Base-by-base conservation (phyloP, 768 basidiomycete species). In the Tulasnella sp. region DNA sequence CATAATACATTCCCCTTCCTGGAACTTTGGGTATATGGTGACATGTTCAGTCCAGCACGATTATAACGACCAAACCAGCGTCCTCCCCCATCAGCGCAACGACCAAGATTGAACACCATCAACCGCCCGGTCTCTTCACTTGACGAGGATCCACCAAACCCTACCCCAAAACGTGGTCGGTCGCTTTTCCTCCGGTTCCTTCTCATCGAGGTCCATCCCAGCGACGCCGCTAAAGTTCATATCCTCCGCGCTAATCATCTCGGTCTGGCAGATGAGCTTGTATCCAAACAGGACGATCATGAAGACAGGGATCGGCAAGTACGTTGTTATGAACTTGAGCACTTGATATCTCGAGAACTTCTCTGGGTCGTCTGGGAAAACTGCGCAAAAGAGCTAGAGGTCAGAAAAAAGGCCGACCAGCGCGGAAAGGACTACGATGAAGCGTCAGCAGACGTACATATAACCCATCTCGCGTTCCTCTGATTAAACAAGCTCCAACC, bases 271-370 rank as follows among this genome's bases (percentile, higher is more conserved):
- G 41, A 82, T 73, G 9, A 83, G 82, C 73, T 83, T 83, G 74
- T 83, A 83, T 28, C 82, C 81, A 64, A 83, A 81, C 1, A 83
- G 28, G 42, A 79, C 50, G 6, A 83, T 75, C 7, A 83, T 76
- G 72, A 83, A 83, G 9, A 82, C 24, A 2, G 82, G 82, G 72
- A 83, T 37, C 16, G 58, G 72, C 3, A 74, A 16, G 50, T 80
- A 81, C 1, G 79, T 76, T 34, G 80, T 80, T 16, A 80, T 41
- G 80, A 80, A 80, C 11, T 16, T 41, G 42, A 69, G 3, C 14
- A 58, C 50, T n/a, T 78, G n/a, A 31, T 78, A 37, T 41, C 28
- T 72, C 20, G 41, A 54, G 54, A 72, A 54, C 5, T 28, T 40
- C 6, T 8, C 37, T 16, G 46, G 46, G 28, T 44, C n/a, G 40